Evolutionary conservation across 208 protist species (phyloP).

Genomic region (Acanthamoeba royreba): DNA sequence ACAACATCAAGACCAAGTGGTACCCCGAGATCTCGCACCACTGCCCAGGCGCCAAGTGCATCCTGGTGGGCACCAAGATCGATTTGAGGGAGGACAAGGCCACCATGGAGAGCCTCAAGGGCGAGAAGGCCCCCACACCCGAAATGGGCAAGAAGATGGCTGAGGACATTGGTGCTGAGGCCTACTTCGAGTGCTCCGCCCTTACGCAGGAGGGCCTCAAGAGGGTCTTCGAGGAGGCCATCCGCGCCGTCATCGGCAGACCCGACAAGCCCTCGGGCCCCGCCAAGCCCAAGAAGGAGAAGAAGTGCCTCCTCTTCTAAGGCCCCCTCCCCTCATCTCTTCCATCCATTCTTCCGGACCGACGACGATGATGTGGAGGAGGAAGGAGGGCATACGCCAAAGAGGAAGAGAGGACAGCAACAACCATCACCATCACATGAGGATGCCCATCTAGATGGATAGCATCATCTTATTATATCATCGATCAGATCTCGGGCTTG

Average conservation of each 20-base stretch:
- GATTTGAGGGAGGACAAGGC: slow-evolving; percentile 68
- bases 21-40: slow-evolving; percentile 64
- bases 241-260: slow-evolving; percentile 62
- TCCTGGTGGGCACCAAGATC: slow-evolving; percentile 75
- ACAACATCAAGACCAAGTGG: slow-evolving; percentile 58
- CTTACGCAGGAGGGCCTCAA: slow-evolving; percentile 55
- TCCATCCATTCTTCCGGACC: no score
- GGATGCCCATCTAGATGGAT: no score
- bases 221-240: slow-evolving; percentile 50
- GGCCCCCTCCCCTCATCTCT: neutral
- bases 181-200: slow-evolving; percentile 61
- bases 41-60: slow-evolving; percentile 51
- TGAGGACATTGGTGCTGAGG: slow-evolving; percentile 48
- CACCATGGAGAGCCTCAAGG: slow-evolving; percentile 58
- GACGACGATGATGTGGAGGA: no score
- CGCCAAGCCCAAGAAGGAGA: slow-evolving; percentile 54
- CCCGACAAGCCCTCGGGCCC: slow-evolving; percentile 40
- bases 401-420: no score
- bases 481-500: no score
- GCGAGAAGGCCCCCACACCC: slow-evolving; percentile 39
- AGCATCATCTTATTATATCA: no score
- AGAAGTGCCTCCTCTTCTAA: slow-evolving; percentile 57
- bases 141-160: slow-evolving; percentile 59
- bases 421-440: no score
- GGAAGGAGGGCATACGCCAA: no score